A percentile compares a stretch with the other conserved stretches of the same genome.
These are phyloP conservation scores for Cercospora sp. DNA, from an alignment of 2,329 filamentous ascomycete species.

Conservation along the genomic window DNA sequence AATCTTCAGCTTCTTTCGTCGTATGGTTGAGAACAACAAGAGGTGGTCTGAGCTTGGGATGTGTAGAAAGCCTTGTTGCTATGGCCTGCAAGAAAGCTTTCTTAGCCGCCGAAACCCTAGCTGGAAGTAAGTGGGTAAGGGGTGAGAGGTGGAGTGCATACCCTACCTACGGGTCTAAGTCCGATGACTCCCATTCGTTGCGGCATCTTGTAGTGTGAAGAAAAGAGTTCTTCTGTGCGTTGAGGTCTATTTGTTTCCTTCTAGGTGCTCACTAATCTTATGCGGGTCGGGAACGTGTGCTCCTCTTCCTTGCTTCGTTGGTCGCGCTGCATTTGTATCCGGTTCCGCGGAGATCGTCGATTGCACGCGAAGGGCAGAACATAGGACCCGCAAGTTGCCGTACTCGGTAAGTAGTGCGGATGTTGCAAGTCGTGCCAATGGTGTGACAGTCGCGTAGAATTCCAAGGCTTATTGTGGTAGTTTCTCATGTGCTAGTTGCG, in stretches of 20 bases:
- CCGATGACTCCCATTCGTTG: conserved; percentile 8
- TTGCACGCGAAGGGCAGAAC: neutral
- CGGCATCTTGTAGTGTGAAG: neutral
- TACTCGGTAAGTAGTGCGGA: neutral
- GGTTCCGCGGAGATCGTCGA: conserved; percentile 6
- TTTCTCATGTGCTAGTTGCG: neutral
- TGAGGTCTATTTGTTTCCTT: neutral
- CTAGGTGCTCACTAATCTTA: neutral
- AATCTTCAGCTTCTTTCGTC: neutral
- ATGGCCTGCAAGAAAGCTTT: neutral
- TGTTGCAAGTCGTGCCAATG: neutral
- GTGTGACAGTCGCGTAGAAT: conserved; percentile 1
- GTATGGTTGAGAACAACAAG: conserved; percentile 3
- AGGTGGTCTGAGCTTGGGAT: neutral
- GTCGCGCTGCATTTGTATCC: neutral
- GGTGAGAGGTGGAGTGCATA: neutral
- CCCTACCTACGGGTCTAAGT: neutral
- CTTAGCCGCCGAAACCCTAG: neutral
- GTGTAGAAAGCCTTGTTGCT: neutral
- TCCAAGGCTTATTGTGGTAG: neutral
- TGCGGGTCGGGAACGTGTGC: neutral
- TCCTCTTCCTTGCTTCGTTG: neutral
- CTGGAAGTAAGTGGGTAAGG: neutral
- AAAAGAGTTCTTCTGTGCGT: neutral
- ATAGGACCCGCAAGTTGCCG: neutral